phyloP scores from a whole-genome alignment of 352 stramenopile genomes.

The Pelagophyceae sp. region DNA sequence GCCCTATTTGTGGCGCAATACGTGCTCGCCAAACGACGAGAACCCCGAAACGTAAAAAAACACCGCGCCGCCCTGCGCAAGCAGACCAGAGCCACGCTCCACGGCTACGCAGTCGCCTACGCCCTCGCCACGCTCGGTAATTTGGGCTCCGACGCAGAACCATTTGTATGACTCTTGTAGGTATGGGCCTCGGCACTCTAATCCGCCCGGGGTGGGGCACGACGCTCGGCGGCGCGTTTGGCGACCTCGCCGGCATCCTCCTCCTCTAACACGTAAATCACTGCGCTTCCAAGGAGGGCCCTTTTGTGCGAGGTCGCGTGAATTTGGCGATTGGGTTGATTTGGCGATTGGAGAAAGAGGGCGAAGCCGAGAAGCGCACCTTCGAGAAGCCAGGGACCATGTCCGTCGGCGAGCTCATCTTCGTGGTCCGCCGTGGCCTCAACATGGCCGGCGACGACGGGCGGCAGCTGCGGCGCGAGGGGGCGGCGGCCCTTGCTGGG shows the following conservation, averaged over 20 bases:
- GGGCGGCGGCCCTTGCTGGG: not conserved
- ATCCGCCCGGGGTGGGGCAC: conserved; percentile 2
- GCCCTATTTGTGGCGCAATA: not conserved
- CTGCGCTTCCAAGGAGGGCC: no score
- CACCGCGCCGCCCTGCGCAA: not conserved
- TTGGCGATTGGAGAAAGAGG: no score
- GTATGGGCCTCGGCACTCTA: not conserved
- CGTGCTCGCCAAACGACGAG: not conserved
- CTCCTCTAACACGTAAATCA: not conserved
- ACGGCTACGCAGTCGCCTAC: not conserved
- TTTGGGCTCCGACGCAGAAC: no score
- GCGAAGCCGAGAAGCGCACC: no score
- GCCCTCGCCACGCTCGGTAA: not conserved
- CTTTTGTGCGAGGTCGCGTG: no score
- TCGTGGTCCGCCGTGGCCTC: not conserved
- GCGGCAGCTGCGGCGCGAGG: not conserved
- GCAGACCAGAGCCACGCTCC: not conserved
- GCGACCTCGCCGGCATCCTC: conserved; percentile 7
- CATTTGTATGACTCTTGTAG: no score
- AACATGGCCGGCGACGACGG: not conserved
- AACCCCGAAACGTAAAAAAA: not conserved
- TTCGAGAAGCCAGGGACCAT: no score
- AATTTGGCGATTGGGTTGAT: no score
- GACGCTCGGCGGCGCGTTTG: not conserved
- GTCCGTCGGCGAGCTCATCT: not conserved